A percentile compares a stretch with the other conserved stretches of the same genome.
Evolutionary conservation across 1,139 yeast species (phyloP).

Genomic region (Schwanniomyces etchellsii): DNA sequence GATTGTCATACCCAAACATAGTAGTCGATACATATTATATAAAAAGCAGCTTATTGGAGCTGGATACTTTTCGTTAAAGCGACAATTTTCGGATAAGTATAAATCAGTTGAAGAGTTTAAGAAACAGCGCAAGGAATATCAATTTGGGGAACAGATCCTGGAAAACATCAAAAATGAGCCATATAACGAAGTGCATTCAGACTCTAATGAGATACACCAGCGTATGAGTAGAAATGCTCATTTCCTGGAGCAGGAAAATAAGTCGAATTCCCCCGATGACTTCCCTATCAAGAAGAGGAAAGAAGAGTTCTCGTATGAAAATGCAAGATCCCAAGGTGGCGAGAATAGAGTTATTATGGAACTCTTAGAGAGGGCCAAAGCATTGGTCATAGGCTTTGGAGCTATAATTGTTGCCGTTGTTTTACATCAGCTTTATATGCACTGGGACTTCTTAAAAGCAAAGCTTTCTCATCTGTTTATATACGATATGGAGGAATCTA

Average conservation of each 20-base stretch:
- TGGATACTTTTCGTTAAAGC: no score
- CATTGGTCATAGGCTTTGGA: conserved; percentile 22
- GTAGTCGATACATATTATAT: no score
- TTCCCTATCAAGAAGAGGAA: background rate
- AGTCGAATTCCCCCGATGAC: background rate
- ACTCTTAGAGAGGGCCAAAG: conserved; percentile 28
- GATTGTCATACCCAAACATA: no score
- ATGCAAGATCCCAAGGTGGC: background rate
- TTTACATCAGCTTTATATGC: conserved; percentile 36
- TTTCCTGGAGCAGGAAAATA: background rate
- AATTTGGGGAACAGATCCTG: conserved; percentile 27
- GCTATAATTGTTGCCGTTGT: conserved; percentile 24
- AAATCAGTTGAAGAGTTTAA: conserved; percentile 35
- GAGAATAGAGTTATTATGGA: conserved; percentile 6
- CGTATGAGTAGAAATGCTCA: background rate
- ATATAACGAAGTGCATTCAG: background rate
- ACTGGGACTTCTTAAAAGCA: conserved; percentile 33
- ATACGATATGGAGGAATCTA: conserved; percentile 26
- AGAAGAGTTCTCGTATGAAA: background rate
- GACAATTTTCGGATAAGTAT: conserved; percentile 11
- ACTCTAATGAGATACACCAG: background rate
- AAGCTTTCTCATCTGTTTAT: conserved; percentile 19
- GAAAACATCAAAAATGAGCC: conserved; percentile 16
- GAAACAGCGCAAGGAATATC: conserved; percentile 28
- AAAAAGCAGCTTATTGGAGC: no score